Evolutionary conservation across 768 basidiomycete genomes (phyloP), one percentile per base, ranked within the genome.

Genomic region (Brasilioporus rufonigricans): DNA sequence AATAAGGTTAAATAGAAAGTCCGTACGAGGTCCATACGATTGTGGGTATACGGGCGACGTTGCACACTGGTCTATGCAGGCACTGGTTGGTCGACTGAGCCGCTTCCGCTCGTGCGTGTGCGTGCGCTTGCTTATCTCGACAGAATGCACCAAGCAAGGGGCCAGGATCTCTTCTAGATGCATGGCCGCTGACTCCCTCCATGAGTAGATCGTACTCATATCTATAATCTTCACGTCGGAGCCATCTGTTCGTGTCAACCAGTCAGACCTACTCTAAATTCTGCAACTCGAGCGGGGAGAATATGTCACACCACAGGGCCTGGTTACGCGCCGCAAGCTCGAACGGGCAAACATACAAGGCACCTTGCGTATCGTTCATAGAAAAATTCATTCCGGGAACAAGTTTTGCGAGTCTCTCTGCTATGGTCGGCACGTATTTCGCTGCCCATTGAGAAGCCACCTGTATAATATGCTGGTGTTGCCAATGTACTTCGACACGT

Each of bases 231-330:
- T 23, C 32, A 24, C 18, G 19, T 48, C 23, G 12, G 40, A 33
- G 14, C 23, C 18, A 24, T 26, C 2, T 3, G 19, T 31, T n/a
- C 44, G 21, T 18, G 26, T n/a, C 33, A 9, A 41, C 6, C 14
- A 23, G 6, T 24, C 5, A 50, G 35, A 60, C 74, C 41, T 60
- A 75, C 72, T 76, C 74, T 47, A 76, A 68, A 40, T 64, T 50
- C 48, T 60, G 60, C 36, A 77, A 62, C 58, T 78, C 77, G 23
- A 44, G 52, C 14, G 41, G 54, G 14, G 61, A 62, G 65, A 79
- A 78, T 43, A 67, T 69, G 35, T 57, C 59, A 54, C 74, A 78
- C 77, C 75, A 77, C 8, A 76, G 74, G 32, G 77, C 75, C 32
- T 52, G 57, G 27, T 66, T 65, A 44, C 61, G 62, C 19, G 71